These are phyloP conservation scores for Zygosaccharomyces rouxii DNA, from an alignment of 805 yeast species.

Conservation along the genomic window DNA sequence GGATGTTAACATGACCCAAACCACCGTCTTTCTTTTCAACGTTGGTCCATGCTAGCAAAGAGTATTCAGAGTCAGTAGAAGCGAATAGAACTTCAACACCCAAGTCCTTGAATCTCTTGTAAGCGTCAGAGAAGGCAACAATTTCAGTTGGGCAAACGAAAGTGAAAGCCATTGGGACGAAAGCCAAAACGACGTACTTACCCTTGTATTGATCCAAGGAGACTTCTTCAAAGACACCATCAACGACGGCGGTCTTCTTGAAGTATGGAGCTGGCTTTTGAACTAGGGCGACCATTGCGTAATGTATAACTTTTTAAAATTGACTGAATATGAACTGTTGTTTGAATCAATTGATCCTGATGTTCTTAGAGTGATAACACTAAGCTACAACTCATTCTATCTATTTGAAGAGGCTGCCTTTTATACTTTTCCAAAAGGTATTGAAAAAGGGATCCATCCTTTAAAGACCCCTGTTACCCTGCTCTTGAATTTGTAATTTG, in stretches of 20 bases:
- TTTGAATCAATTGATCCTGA: conserved; percentile 2
- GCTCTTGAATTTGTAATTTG: conserved; percentile 1
- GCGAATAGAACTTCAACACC: conserved; percentile 90
- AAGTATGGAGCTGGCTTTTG: conserved; percentile 96
- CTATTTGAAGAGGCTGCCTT: conserved; percentile 4
- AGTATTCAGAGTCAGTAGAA: conserved; percentile 97
- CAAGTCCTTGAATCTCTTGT: conserved; percentile 79
- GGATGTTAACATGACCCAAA: conserved; percentile 90
- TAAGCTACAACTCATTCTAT: background rate
- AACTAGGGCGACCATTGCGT: conserved; percentile 77
- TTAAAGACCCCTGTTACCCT: conserved; percentile 1
- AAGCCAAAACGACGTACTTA: conserved; percentile 94
- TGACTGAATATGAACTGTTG: background rate
- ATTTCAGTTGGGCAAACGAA: conserved; percentile 99
- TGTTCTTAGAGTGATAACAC: background rate
- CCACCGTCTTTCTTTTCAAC: conserved; percentile 97
- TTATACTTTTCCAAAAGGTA: conserved; percentile 12
- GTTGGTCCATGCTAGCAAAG: conserved; percentile 97
- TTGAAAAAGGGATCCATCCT: background rate
- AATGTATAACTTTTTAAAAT: conserved; percentile 6
- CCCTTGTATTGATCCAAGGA: conserved; percentile 94
- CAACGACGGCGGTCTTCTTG: conserved; percentile 95
- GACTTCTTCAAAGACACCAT: conserved; percentile 94
- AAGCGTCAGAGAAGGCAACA: conserved; percentile 96
- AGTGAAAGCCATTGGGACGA: conserved; percentile 98